Percentiles rank a stretch among this genome's conserved stretches.
phyloP scores from a whole-genome alignment of 1,284 basidiomycete genomes.

The Pisolithus thermaeus region DNA sequence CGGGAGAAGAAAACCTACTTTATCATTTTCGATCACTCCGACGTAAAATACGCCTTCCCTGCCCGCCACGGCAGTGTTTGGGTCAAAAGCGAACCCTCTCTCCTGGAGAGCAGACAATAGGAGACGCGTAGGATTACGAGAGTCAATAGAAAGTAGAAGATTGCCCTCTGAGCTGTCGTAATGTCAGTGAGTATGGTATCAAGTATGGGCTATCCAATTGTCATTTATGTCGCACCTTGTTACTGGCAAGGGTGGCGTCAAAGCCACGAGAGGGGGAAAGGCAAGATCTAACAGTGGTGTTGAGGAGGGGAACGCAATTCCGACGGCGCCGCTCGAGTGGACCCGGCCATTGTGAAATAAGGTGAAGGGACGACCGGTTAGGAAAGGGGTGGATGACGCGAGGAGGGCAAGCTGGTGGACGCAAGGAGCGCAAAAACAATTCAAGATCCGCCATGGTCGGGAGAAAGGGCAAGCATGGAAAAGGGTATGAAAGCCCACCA shows the following conservation, averaged over 20 bases:
- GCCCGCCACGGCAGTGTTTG: constrained; percentile 4
- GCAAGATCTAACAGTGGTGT: constrained; percentile 29
- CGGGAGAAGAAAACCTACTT: constrained; percentile 1
- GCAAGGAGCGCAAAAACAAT: constrained; percentile 6
- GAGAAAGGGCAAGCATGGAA: neutral
- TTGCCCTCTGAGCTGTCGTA: constrained; percentile 72
- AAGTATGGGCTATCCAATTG: neutral
- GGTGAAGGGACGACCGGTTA: constrained; percentile 77
- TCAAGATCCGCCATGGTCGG: neutral
- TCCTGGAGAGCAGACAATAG: constrained; percentile 57
- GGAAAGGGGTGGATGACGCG: constrained; percentile 78
- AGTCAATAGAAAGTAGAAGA: constrained; percentile 61
- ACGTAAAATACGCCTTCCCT: constrained; percentile 73
- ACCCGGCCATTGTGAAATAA: constrained; percentile 60
- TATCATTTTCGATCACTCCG: constrained; percentile 34
- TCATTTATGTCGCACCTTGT: constrained; percentile 41
- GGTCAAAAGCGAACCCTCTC: constrained; percentile 30
- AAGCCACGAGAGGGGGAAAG: constrained; percentile 48
- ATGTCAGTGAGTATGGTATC: neutral
- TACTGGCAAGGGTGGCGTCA: constrained; percentile 52
- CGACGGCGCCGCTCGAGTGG: constrained; percentile 66
- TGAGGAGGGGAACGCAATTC: constrained; percentile 49
- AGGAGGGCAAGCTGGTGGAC: constrained; percentile 60
- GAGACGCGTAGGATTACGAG: constrained; percentile 64
- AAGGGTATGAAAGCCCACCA: neutral